These are phyloP conservation scores for Suillus sp. DNA, from an alignment of 768 basidiomycete genomes.

Conservation along the genomic window DNA sequence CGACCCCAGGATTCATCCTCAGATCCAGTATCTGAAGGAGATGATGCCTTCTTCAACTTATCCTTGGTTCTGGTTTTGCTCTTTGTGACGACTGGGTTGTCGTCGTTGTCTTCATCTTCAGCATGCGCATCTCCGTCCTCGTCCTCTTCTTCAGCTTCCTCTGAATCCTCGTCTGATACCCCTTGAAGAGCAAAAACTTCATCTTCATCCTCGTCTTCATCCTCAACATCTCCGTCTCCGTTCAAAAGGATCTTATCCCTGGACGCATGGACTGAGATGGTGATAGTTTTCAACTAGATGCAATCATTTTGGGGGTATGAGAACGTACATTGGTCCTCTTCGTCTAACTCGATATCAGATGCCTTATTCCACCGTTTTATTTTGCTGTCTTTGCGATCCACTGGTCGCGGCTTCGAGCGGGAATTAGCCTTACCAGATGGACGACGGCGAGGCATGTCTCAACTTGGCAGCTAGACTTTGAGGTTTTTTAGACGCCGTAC, in stretches of 20 bases:
- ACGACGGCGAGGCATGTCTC: constrained; percentile 49
- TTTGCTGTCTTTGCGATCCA: constrained; percentile 52
- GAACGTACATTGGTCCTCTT: constrained; percentile 75
- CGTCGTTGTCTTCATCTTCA: constrained; percentile 30
- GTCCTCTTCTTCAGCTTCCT: constrained; percentile 35
- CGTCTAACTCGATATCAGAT: constrained; percentile 73
- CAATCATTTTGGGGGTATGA: constrained; percentile 55
- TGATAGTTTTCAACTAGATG: constrained; percentile 71
- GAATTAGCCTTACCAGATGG: constrained; percentile 38
- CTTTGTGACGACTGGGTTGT: constrained; percentile 16
- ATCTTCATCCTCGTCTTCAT: constrained; percentile 66
- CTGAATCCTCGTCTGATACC: constrained; percentile 52
- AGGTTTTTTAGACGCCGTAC: not conserved
- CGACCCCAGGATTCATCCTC: constrained; percentile 83
- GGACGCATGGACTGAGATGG: constrained; percentile 62
- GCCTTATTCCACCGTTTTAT: constrained; percentile 68
- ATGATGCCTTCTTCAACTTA: constrained; percentile 19
- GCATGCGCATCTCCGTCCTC: constrained; percentile 22
- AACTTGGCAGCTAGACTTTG: not conserved
- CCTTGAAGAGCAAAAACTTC: constrained; percentile 81
- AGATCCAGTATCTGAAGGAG: constrained; percentile 27
- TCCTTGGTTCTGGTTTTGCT: constrained; percentile 12
- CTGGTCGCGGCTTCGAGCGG: constrained; percentile 43
- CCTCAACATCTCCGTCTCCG: constrained; percentile 49
- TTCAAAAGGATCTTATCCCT: constrained; percentile 80